These are phyloP conservation scores for Lichtheimia hyalospora DNA, from an alignment of 371 early-diverging fungal genomes.

Conservation along the genomic window DNA sequence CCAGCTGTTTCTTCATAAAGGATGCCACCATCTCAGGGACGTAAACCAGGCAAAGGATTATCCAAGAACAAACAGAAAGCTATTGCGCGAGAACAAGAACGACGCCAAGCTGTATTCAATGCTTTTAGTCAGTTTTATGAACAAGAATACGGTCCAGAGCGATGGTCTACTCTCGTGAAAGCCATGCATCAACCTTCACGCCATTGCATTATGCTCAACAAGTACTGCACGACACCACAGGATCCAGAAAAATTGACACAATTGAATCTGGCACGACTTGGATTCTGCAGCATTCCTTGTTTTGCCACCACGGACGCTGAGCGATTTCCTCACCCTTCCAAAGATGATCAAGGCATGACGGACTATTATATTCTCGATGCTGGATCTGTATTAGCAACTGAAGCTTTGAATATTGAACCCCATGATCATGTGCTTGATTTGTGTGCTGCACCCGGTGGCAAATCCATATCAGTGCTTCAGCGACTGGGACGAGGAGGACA, in stretches of 20 bases:
- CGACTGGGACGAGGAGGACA: constrained; percentile 43
- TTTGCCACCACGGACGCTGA: constrained; percentile 26
- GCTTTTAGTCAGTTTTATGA: constrained; percentile 47
- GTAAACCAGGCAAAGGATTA: constrained; percentile 12
- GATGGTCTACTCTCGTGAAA: constrained; percentile 48
- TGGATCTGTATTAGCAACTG: constrained; percentile 63
- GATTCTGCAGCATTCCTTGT: constrained; percentile 40
- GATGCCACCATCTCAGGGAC: background rate
- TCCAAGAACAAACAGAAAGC: constrained; percentile 45
- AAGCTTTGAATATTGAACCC: constrained; percentile 59
- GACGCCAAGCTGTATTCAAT: constrained; percentile 27
- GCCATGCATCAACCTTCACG: constrained; percentile 45
- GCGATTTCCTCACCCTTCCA: constrained; percentile 43
- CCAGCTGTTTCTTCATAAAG: no score
- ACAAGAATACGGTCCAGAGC: constrained; percentile 48
- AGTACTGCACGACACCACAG: constrained; percentile 25
- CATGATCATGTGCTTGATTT: constrained; percentile 80
- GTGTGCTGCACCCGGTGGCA: constrained; percentile 82
- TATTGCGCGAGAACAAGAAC: constrained; percentile 29
- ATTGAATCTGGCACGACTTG: constrained; percentile 29
- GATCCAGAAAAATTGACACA: constrained; percentile 23
- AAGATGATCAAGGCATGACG: constrained; percentile 29
- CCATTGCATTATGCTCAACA: constrained; percentile 56
- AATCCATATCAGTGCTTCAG: constrained; percentile 57
- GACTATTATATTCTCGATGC: constrained; percentile 69